A percentile compares a stretch with the other conserved stretches of the same genome.
These are phyloP conservation scores for Phytopythium kandeliae DNA, from an alignment of 352 stramenopile species.

Conservation along the genomic window DNA sequence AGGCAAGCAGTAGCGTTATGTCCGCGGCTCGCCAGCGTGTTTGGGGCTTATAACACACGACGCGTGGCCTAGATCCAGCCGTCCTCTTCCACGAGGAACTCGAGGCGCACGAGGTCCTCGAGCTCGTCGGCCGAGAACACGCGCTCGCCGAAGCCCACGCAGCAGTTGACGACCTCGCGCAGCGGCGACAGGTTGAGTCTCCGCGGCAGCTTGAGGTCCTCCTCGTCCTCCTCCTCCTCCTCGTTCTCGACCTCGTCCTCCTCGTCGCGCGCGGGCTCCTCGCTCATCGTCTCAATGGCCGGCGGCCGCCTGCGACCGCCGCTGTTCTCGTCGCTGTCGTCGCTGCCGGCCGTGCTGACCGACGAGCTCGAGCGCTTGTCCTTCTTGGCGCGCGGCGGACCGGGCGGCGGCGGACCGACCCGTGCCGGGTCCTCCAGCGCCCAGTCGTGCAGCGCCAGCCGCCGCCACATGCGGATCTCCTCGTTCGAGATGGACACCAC, in stretches of 20 bases:
- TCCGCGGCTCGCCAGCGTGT: too few species aligned
- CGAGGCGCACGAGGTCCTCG: slow-evolving; percentile 57
- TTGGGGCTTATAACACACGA: too few species aligned
- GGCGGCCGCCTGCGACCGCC: slow-evolving; percentile 9
- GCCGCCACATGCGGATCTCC: slow-evolving; percentile 78
- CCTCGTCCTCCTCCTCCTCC: slow-evolving; percentile 25
- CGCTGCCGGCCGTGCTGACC: slow-evolving; percentile 38
- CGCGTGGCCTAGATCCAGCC: slow-evolving; percentile 75
- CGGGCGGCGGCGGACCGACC: slow-evolving; percentile 19
- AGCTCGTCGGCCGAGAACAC: slow-evolving; percentile 48
- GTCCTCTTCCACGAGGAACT: slow-evolving; percentile 81
- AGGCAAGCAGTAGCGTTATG: too few species aligned
- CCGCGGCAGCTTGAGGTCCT: slow-evolving; percentile 33
- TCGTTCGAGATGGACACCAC: slow-evolving; percentile 76
- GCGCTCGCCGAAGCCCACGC: slow-evolving; percentile 50
- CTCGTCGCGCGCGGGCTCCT: slow-evolving; percentile 30
- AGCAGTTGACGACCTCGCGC: slow-evolving; percentile 57
- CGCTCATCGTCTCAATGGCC: slow-evolving; percentile 19
- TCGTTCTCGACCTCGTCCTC: slow-evolving; percentile 24
- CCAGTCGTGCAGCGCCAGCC: slow-evolving; percentile 65
- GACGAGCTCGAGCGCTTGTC: slow-evolving; percentile 45
- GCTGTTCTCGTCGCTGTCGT: slow-evolving; percentile 41
- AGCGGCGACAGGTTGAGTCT: slow-evolving; percentile 34
- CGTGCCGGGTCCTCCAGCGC: slow-evolving; percentile 43
- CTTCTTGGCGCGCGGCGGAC: slow-evolving; percentile 25